Evolutionary conservation across 257 asterid genomes (phyloP).

Genomic region (Orobanche coerulescens): DNA sequence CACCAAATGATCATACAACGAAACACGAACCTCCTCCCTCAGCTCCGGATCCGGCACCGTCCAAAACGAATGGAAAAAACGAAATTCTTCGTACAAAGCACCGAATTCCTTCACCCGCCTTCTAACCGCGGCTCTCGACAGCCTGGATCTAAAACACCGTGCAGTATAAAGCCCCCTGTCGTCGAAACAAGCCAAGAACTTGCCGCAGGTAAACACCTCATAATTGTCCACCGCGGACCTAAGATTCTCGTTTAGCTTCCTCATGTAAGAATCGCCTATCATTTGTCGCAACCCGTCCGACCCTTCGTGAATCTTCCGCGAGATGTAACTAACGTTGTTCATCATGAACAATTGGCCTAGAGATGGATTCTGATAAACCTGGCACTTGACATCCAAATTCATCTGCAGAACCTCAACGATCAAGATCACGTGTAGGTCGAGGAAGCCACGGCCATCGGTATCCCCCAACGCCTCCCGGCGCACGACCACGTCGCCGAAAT

Average conservation of each 20-base stretch:
- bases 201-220: conserved; percentile 17
- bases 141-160: conserved; percentile 17
- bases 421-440: conserved; percentile 33
- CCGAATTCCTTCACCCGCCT: conserved; percentile 29
- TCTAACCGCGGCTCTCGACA: conserved; percentile 15
- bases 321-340: conserved; percentile 34
- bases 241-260: conserved; percentile 6
- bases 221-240: conserved; percentile 7
- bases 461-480: conserved; percentile 20
- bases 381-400: conserved; percentile 23
- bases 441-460: neutral
- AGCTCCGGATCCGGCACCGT: conserved; percentile 25
- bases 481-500: conserved; percentile 10
- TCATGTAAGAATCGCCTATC: conserved; percentile 26
- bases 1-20: conserved; percentile 22
- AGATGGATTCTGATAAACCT: conserved; percentile 10
- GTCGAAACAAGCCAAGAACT: conserved; percentile 28
- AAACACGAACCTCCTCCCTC: conserved; percentile 21
- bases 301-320: conserved; percentile 19
- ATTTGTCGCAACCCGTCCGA: conserved; percentile 23
- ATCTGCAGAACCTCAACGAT: conserved; percentile 24
- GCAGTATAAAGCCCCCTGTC: conserved; percentile 25
- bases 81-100: conserved; percentile 21
- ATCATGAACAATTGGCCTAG: conserved; percentile 30
- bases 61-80: conserved; percentile 17